phyloP scores from a whole-genome alignment of 495 filamentous ascomycete species.

The Achaetomiella virescens region DNA sequence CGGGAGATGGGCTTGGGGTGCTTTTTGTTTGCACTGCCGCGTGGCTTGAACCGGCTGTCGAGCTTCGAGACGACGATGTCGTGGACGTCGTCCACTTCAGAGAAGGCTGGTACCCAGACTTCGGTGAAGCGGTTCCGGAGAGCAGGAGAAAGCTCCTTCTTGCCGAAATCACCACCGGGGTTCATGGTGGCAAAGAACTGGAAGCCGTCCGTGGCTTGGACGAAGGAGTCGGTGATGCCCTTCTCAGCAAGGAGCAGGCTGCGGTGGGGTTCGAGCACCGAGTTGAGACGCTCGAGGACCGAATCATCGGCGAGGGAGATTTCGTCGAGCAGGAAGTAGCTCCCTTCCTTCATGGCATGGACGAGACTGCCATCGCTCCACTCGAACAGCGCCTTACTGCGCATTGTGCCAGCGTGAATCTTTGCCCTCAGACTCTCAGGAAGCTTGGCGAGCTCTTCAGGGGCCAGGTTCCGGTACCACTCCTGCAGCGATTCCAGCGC shows the following conservation, averaged over 20 bases:
- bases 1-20: conserved; percentile 43
- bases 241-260: conserved; percentile 91
- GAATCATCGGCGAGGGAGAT: conserved; percentile 98
- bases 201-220: conserved; percentile 74
- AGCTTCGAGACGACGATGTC: conserved; percentile 81
- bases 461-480: conserved; percentile 32
- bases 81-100: conserved; percentile 74
- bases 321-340: conserved; percentile 92
- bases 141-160: conserved; percentile 91
- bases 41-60: conserved; percentile 27
- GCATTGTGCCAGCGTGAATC: conserved; percentile 55
- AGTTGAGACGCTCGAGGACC: conserved; percentile 92
- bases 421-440: conserved; percentile 45
- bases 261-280: conserved; percentile 85
- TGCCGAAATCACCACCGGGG: conserved; percentile 95
- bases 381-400: conserved; percentile 81
- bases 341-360: conserved; percentile 82
- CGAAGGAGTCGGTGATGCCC: conserved; percentile 69
- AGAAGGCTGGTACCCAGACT: conserved; percentile 88
- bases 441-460: conserved; percentile 27
- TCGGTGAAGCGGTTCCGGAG: conserved; percentile 96
- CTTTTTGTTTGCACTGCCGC: background rate
- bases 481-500: conserved; percentile 35
- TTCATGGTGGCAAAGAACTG: conserved; percentile 99
- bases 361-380: conserved; percentile 96